Percentiles rank a stretch among this genome's conserved stretches.
Evolutionary conservation across 1,284 basidiomycete genomes (phyloP).

Genomic region (Moesziomyces antarcticus): DNA sequence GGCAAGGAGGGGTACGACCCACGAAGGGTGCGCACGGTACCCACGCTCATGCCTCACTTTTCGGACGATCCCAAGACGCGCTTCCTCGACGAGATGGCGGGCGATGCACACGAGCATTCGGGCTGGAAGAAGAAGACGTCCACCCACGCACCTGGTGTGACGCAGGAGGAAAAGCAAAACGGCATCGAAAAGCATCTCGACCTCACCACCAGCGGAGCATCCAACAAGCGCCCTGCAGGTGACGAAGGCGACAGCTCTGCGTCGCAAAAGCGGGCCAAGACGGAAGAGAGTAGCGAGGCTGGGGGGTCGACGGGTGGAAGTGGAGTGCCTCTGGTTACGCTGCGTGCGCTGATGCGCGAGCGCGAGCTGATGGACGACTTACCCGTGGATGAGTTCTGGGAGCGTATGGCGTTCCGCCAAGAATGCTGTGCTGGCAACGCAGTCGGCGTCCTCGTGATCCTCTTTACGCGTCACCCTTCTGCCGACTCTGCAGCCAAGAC

Average conservation of each 20-base stretch:
- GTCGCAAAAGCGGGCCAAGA: constrained; percentile 12
- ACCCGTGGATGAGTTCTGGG: constrained; percentile 63
- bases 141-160: not conserved
- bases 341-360: constrained; percentile 54
- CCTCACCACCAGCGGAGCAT: not conserved
- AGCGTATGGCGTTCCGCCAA: constrained; percentile 65
- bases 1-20: constrained; percentile 23
- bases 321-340: constrained; percentile 26
- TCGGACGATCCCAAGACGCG: constrained; percentile 66
- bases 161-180: constrained; percentile 17
- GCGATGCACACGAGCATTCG: constrained; percentile 61
- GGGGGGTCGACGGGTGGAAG: not conserved
- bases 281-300: not conserved
- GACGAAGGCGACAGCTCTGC: not conserved
- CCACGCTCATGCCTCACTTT: constrained; percentile 65
- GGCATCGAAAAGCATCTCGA: constrained; percentile 8
- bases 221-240: constrained; percentile 3
- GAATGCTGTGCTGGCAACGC: constrained; percentile 66
- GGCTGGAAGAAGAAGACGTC: constrained; percentile 40
- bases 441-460: constrained; percentile 61
- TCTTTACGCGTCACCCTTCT: constrained; percentile 35
- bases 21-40: constrained; percentile 32
- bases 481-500: not conserved
- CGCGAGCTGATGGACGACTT: constrained; percentile 57
- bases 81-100: constrained; percentile 62